Percentiles rank a stretch among this genome's conserved stretches.
Conservation (phyloP, 345 rosid species). For the Pistacia atlantica region DNA sequence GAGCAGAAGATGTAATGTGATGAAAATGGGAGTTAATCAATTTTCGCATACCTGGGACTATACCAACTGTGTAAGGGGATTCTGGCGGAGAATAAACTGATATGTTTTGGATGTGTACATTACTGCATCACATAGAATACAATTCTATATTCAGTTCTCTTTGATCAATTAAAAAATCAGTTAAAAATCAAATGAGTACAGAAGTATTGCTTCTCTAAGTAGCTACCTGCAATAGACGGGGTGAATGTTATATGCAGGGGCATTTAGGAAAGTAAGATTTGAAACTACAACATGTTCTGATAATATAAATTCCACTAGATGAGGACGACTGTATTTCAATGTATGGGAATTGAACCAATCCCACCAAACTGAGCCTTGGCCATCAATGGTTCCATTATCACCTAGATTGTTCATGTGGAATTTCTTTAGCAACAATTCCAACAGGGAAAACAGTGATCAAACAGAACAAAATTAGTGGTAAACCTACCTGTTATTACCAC, state of each 20-base stretch:
- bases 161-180: not conserved
- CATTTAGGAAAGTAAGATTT: constrained; percentile 78
- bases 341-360: constrained; percentile 61
- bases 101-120: constrained; percentile 61
- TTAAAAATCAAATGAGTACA: not conserved
- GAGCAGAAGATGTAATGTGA: too few relatives aligned
- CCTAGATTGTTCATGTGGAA: constrained; percentile 41
- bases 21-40: not conserved
- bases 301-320: constrained; percentile 71
- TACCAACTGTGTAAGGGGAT: constrained; percentile 69
- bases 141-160: not conserved
- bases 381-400: constrained; percentile 87
- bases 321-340: constrained; percentile 87
- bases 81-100: constrained; percentile 54
- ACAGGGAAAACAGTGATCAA: not conserved
- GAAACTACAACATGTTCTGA: constrained; percentile 69
- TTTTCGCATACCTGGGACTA: constrained; percentile 71
- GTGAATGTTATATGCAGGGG: constrained; percentile 80
- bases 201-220: not conserved
- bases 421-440: not conserved
- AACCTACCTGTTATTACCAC: constrained; percentile 81
- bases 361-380: constrained; percentile 95
- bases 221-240: constrained; percentile 86
- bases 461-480: not conserved
- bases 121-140: constrained; percentile 39